Conservation (phyloP, 2,329 filamentous ascomycete species). For the Nannizziopsis arthrosporioides region DNA sequence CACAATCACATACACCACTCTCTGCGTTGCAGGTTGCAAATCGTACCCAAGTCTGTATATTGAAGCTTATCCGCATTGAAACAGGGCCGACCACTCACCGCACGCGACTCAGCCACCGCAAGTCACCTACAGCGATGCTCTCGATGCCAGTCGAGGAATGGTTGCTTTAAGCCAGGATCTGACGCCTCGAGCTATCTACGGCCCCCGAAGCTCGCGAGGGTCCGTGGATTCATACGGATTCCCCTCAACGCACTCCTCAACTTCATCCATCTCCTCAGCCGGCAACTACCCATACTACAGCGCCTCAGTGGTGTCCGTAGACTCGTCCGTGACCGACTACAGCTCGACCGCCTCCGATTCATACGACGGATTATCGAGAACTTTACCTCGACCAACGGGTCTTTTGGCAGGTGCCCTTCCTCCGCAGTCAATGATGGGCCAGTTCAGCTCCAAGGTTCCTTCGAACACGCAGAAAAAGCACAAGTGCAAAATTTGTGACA, state of each 20-base stretch:
- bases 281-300: slow-evolving; percentile 79
- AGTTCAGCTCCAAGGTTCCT: slow-evolving; percentile 93
- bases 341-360: slow-evolving; percentile 76
- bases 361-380: slow-evolving; percentile 70
- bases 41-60: neutral
- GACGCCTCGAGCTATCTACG: slow-evolving; percentile 82
- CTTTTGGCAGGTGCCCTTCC: slow-evolving; percentile 53
- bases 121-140: slow-evolving; percentile 58
- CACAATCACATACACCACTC: too few species aligned
- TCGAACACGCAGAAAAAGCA: slow-evolving; percentile 98
- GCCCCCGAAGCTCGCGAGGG: slow-evolving; percentile 52
- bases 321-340: slow-evolving; percentile 81
- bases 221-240: slow-evolving; percentile 86
- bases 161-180: slow-evolving; percentile 86
- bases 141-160: slow-evolving; percentile 91
- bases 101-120: slow-evolving; percentile 40
- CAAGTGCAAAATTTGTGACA: slow-evolving; percentile 98
- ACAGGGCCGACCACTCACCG: slow-evolving; percentile 26
- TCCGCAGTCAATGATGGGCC: slow-evolving; percentile 94
- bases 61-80: neutral
- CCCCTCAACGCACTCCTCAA: slow-evolving; percentile 75
- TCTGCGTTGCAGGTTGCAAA: neutral
- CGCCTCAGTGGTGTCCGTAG: slow-evolving; percentile 56
- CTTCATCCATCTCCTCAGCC: slow-evolving; percentile 80
- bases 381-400: slow-evolving; percentile 66